Percentiles rank a stretch among this genome's conserved stretches.
Conservation (phyloP, 108 stramenopile genomes). For the Fragilaria radians region DNA sequence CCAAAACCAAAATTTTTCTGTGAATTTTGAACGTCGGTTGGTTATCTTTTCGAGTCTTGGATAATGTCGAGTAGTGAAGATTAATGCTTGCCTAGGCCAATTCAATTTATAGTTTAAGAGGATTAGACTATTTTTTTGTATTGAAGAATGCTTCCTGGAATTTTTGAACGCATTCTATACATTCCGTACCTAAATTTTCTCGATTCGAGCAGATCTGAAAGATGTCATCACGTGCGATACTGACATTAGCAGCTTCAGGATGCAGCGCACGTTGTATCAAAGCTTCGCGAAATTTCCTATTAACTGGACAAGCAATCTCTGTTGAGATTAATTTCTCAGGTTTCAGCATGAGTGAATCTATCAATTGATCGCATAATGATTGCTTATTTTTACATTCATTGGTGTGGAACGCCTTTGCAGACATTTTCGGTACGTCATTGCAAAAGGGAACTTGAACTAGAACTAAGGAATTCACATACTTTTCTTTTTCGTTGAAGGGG, state of each 20-base stretch:
- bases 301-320: slow-evolving; percentile 44
- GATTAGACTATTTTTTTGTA: no score
- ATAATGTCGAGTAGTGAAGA: no score
- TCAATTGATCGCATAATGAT: slow-evolving; percentile 50
- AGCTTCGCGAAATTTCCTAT: slow-evolving; percentile 36
- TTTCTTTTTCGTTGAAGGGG: slow-evolving; percentile 26
- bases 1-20: slow-evolving; percentile 6
- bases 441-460: slow-evolving; percentile 76
- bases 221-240: not conserved
- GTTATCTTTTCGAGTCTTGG: no score
- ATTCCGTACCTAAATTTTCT: no score
- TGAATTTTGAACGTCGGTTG: slow-evolving; percentile 1
- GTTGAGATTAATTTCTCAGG: slow-evolving; percentile 38
- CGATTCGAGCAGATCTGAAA: no score
- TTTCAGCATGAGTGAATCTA: slow-evolving; percentile 67
- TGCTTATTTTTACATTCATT: slow-evolving; percentile 12
- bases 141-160: no score
- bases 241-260: not conserved
- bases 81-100: no score
- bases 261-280: slow-evolving; percentile 33
- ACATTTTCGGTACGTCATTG: slow-evolving; percentile 46
- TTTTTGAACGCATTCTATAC: no score
- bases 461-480: slow-evolving; percentile 25
- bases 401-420: slow-evolving; percentile 9
- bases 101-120: no score